A percentile compares a stretch with the other conserved stretches of the same genome.
Evolutionary conservation across 306 rosid species (phyloP).

Genomic region (Boehmeria nivea): DNA sequence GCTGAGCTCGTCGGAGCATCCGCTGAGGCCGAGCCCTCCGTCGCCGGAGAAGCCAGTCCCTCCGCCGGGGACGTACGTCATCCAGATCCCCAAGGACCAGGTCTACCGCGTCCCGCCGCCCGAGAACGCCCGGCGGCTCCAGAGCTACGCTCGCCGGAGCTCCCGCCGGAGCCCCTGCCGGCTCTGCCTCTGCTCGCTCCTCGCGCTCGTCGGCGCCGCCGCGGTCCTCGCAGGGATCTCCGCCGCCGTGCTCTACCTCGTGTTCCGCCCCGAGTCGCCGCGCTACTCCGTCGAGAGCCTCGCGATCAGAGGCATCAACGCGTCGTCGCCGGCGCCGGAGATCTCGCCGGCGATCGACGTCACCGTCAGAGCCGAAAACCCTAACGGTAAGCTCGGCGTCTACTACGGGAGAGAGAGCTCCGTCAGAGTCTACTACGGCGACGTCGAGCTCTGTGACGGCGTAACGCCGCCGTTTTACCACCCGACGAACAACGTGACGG

Average conservation of each 20-base stretch:
- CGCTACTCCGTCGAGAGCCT: slow-evolving; percentile 40
- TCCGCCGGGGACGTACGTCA: slow-evolving; percentile 53
- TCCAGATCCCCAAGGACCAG: slow-evolving; percentile 69
- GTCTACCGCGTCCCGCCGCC: slow-evolving; percentile 78
- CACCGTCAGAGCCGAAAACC: slow-evolving; percentile 45
- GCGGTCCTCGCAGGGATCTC: slow-evolving; percentile 32
- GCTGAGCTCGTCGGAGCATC: background rate
- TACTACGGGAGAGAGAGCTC: slow-evolving; percentile 47
- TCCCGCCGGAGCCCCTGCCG: slow-evolving; percentile 28
- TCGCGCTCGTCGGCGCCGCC: slow-evolving; percentile 29
- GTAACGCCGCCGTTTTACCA: slow-evolving; percentile 56
- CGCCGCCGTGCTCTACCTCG: slow-evolving; percentile 51
- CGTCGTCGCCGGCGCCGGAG: slow-evolving; percentile 26
- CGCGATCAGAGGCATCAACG: slow-evolving; percentile 38
- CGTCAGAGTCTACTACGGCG: slow-evolving; percentile 33
- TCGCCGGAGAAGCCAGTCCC: slow-evolving; percentile 38
- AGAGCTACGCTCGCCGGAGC: slow-evolving; percentile 32
- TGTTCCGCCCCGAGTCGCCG: slow-evolving; percentile 51
- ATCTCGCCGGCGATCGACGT: slow-evolving; percentile 50
- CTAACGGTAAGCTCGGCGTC: slow-evolving; percentile 63
- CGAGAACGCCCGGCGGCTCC: slow-evolving; percentile 49
- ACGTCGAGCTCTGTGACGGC: slow-evolving; percentile 42
- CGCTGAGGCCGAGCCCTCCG: slow-evolving; percentile 4
- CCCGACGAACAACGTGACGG: slow-evolving; percentile 58
- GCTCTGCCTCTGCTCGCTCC: slow-evolving; percentile 40